Evolutionary conservation across 495 filamentous ascomycete species (phyloP), one percentile per base, ranked within the genome.

Genomic region (Apodospora peruviana): DNA sequence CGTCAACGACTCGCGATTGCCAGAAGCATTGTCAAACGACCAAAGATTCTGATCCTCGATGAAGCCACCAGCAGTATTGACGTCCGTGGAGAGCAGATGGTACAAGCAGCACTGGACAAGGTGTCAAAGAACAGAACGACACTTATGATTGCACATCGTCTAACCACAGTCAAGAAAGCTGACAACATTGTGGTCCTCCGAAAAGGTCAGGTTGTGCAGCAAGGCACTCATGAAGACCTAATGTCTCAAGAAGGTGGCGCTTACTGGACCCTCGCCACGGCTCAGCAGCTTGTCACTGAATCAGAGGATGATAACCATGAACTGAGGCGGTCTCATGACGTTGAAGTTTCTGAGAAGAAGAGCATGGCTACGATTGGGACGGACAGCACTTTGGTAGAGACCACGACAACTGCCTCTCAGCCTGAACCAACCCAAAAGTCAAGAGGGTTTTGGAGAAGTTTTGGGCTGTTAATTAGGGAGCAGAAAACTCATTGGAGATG

Each of bases 1-100:
- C 79, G 80, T 50, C 85, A 88, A 55, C 69, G 83, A 36, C 63
- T 88, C 0, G 78, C 85, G 9, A 81, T 90, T 44, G 85, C 86
- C 1, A 72, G 86, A 18, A 82, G 81, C 20, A 79, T 90, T 23
- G 76, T 94, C 45, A 86, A 87, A 57, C 75, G 87, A 40, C 88
- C 90, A 0, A 79, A 80, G n/a, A 84, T 95, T 47, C 68, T 95
- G 4, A 83, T 95, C 25, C 68, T 95, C 5, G 88, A 94, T 57
- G 89, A 95, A 64, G 88, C 89, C 16, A 93, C 88, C 0, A 81
- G 72, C 44, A 73, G 78, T 24, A 76, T 84, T 20, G 80, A 83
- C 51, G 73, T 77, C 22, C 67, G 73, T 9, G 70, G 76, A 16
- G 80, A 84, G 54, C 67, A 71, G n/a, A 64, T 81, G 20, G 79